Percentiles rank a stretch among this genome's conserved stretches.
phyloP scores from a whole-genome alignment of 1,284 basidiomycete species.

The Irpex lacteus region DNA sequence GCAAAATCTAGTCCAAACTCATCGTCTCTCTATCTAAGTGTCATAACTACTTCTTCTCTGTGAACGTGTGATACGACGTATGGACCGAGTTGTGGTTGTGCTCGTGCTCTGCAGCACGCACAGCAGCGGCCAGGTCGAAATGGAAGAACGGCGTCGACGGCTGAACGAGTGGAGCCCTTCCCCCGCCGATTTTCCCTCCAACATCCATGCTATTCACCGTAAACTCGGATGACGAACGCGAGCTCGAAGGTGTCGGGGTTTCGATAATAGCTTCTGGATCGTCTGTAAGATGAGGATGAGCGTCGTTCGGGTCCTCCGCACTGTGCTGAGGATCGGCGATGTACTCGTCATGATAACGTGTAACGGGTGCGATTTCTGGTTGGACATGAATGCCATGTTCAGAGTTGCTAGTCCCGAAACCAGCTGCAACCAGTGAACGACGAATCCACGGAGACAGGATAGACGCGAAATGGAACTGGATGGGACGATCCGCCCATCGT shows the following conservation, averaged over 20 bases:
- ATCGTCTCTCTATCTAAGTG: conserved; percentile 8
- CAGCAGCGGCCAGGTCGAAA: conserved; percentile 70
- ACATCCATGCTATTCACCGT: conserved; percentile 21
- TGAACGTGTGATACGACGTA: background rate
- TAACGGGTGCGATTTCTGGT: conserved; percentile 71
- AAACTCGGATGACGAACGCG: conserved; percentile 21
- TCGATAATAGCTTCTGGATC: conserved; percentile 13
- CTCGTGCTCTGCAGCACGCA: conserved; percentile 69
- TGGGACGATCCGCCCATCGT: conserved; percentile 76
- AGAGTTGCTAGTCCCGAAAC: conserved; percentile 64
- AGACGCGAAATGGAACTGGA: conserved; percentile 87
- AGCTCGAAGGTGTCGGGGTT: conserved; percentile 1
- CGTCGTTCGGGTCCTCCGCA: background rate
- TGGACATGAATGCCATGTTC: conserved; percentile 34
- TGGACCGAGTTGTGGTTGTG: conserved; percentile 7
- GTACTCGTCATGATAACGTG: conserved; percentile 50
- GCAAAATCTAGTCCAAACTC: background rate
- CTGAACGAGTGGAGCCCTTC: conserved; percentile 39
- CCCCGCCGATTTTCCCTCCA: background rate
- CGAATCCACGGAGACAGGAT: conserved; percentile 93
- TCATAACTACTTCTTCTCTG: background rate
- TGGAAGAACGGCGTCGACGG: conserved; percentile 82
- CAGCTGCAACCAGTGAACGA: conserved; percentile 81
- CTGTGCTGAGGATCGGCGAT: conserved; percentile 25
- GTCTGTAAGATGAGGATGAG: conserved; percentile 9